Conservation (phyloP, 1,284 basidiomycete species). For the Cutaneotrichosporon curvatum region DNA sequence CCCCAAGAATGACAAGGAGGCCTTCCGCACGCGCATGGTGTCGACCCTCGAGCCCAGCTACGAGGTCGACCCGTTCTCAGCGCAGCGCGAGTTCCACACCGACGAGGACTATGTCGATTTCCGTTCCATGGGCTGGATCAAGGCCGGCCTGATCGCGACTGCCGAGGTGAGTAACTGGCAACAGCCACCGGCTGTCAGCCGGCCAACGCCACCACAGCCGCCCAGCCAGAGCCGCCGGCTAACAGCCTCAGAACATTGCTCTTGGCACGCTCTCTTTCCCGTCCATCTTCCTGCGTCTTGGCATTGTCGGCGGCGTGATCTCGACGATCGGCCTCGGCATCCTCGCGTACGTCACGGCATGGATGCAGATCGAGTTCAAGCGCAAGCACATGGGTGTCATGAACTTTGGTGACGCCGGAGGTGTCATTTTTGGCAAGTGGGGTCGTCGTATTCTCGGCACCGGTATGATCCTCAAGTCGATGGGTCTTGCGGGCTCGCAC, state of each 20-base stretch:
- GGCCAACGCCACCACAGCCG: too few relatives aligned
- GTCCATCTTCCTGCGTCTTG: constrained; percentile 34
- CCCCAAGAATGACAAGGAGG: neutral
- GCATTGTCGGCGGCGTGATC: constrained; percentile 37
- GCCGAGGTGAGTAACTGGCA: constrained; percentile 31
- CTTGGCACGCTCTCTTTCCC: constrained; percentile 40
- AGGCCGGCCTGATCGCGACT: constrained; percentile 33
- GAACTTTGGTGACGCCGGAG: constrained; percentile 40
- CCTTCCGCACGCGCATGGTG: constrained; percentile 1
- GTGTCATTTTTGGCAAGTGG: constrained; percentile 35
- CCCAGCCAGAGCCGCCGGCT: neutral
- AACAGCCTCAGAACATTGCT: constrained; percentile 27
- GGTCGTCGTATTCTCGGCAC: constrained; percentile 26
- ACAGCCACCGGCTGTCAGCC: neutral
- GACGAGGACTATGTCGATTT: constrained; percentile 36
- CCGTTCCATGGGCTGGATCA: constrained; percentile 39
- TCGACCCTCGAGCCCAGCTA: constrained; percentile 15
- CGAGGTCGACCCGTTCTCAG: constrained; percentile 29
- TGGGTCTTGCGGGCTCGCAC: constrained; percentile 39
- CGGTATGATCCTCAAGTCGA: constrained; percentile 34
- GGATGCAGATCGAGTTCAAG: constrained; percentile 43
- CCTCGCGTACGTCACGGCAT: constrained; percentile 34
- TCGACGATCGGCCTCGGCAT: constrained; percentile 28
- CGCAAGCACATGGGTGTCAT: constrained; percentile 37
- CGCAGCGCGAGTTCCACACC: constrained; percentile 21